Percentiles rank a stretch among this genome's conserved stretches.
Evolutionary conservation across 2,329 filamentous ascomycete species (phyloP).

Genomic region (Sporothrix dimorphospora): DNA sequence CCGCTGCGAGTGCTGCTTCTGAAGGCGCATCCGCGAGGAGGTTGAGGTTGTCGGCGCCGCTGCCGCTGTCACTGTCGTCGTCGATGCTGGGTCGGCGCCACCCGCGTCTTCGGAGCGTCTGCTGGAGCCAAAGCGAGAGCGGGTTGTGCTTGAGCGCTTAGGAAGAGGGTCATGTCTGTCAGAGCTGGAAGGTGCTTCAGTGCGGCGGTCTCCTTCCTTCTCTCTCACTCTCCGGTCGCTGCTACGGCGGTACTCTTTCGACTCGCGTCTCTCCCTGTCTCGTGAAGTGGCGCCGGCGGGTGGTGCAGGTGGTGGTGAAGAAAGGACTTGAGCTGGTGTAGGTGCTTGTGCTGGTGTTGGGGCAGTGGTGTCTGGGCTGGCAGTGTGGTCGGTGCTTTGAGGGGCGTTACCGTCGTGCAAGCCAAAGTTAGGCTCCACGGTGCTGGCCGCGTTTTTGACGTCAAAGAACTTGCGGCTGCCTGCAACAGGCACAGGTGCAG

Average conservation of each 20-base stretch:
- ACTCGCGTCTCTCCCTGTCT: constrained; percentile 27
- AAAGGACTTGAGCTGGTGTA: not conserved
- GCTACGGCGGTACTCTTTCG: constrained; percentile 23
- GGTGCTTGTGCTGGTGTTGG: constrained; percentile 22
- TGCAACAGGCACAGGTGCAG: not conserved
- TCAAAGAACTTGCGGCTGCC: constrained; percentile 39
- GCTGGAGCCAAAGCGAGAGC: constrained; percentile 33
- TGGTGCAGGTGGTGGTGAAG: not conserved
- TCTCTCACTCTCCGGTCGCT: constrained; percentile 21
- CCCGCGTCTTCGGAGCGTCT: constrained; percentile 33
- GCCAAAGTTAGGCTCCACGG: constrained; percentile 39
- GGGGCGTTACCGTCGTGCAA: constrained; percentile 42
- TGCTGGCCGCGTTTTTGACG: constrained; percentile 38
- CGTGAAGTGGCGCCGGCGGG: constrained; percentile 21
- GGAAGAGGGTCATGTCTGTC: constrained; percentile 31
- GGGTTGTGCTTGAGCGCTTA: constrained; percentile 35
- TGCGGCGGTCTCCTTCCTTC: constrained; percentile 10
- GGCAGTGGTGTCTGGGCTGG: constrained; percentile 18
- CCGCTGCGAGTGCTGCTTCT: constrained; percentile 23
- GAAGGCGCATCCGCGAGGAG: constrained; percentile 25
- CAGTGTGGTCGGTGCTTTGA: constrained; percentile 30
- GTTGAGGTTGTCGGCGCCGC: not conserved
- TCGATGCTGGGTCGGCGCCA: not conserved
- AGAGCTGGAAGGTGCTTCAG: constrained; percentile 25
- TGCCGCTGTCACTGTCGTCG: constrained; percentile 14